A percentile compares a stretch with the other conserved stretches of the same genome.
Evolutionary conservation across 139 green algal species (phyloP).

Genomic region (Nannochloris sp.): DNA sequence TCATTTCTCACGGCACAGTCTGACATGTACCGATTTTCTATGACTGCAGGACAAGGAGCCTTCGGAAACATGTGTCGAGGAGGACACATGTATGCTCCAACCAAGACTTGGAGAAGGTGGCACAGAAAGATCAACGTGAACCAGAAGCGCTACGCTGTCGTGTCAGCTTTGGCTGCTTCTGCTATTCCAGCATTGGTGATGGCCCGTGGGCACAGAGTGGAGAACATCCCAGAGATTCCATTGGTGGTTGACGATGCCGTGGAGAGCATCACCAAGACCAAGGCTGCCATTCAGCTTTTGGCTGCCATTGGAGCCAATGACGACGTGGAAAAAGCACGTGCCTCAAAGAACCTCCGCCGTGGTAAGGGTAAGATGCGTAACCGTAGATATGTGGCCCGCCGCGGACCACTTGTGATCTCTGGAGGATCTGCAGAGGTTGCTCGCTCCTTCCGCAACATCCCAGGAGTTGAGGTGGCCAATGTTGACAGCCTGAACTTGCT

Average conservation of each 20-base stretch:
- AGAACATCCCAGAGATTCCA: constrained; percentile 90
- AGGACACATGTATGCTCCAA: constrained; percentile 97
- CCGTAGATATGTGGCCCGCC: constrained; percentile 85
- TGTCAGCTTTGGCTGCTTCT: constrained; percentile 87
- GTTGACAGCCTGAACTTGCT: constrained; percentile 94
- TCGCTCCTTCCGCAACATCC: constrained; percentile 92
- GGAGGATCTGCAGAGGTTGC: constrained; percentile 72
- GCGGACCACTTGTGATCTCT: constrained; percentile 92
- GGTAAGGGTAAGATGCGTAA: constrained; percentile 99
- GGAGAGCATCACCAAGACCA: constrained; percentile 88
- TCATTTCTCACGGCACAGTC: no score
- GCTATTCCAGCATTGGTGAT: constrained; percentile 92
- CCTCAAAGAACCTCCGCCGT: constrained; percentile 33
- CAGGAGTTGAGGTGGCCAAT: constrained; percentile 80
- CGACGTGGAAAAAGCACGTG: constrained; percentile 80
- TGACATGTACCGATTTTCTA: background rate
- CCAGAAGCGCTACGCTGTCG: constrained; percentile 89
- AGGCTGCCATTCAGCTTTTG: constrained; percentile 77
- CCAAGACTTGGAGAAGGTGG: constrained; percentile 94
- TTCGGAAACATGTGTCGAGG: constrained; percentile 99
- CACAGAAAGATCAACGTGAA: constrained; percentile 98
- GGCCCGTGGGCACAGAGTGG: constrained; percentile 91
- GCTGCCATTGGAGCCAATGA: constrained; percentile 73
- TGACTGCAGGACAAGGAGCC: constrained; percentile 79
- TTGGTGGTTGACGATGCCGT: constrained; percentile 83